Evolutionary conservation across 768 basidiomycete genomes (phyloP).

Genomic region (Melanogaster broomeanus): DNA sequence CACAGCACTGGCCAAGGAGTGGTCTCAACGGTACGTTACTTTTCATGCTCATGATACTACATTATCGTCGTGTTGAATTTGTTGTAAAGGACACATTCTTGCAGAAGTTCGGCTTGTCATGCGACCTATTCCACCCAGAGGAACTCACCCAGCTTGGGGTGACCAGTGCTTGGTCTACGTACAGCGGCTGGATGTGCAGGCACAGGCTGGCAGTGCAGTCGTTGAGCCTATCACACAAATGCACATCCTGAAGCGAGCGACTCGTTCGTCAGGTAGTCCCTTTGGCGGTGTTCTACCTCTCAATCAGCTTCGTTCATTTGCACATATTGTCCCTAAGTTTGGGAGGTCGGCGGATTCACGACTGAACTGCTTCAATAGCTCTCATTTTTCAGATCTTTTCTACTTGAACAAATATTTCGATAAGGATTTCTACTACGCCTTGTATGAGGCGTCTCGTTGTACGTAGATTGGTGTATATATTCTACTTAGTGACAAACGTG

Average conservation of each 20-base stretch:
- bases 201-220: conserved; percentile 6
- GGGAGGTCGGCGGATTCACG: conserved; percentile 22
- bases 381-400: conserved; percentile 19
- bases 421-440: conserved; percentile 25
- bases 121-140: conserved; percentile 1
- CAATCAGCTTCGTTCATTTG: conserved; percentile 18
- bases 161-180: conserved; percentile 24
- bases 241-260: conserved; percentile 21
- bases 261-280: conserved; percentile 3
- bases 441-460: too few species aligned
- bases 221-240: conserved; percentile 18
- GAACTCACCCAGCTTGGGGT: background rate
- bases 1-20: too few species aligned
- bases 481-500: too few species aligned
- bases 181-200: conserved; percentile 21
- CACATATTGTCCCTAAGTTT: conserved; percentile 28
- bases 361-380: conserved; percentile 21
- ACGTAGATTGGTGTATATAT: too few species aligned
- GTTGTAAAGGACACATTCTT: conserved; percentile 7
- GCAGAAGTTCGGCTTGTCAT: conserved; percentile 18
- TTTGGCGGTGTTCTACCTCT: conserved; percentile 30
- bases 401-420: conserved; percentile 34
- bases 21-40: too few species aligned
- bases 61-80: background rate
- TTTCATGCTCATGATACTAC: background rate